Conservation (phyloP, 1,139 yeast species). For the Yamadazyma dendronema region DNA sequence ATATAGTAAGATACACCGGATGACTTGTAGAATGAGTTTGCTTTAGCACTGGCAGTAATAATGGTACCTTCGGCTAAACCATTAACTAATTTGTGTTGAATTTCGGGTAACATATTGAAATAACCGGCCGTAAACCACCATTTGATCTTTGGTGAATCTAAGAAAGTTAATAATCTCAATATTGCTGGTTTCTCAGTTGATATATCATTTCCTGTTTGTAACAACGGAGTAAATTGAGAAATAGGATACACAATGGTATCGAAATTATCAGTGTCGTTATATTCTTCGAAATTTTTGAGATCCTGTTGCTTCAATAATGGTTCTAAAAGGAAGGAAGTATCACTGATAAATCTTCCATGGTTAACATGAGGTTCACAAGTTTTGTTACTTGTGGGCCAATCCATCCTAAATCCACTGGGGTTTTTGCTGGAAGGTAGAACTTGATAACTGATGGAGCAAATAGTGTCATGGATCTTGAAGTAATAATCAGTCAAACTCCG, state of each 20-base stretch:
- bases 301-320: slow-evolving; percentile 53
- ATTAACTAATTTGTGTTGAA: slow-evolving; percentile 57
- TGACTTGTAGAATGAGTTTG: slow-evolving; percentile 89
- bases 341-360: slow-evolving; percentile 53
- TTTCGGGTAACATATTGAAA: slow-evolving; percentile 84
- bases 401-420: slow-evolving; percentile 51
- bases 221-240: slow-evolving; percentile 84
- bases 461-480: slow-evolving; percentile 61
- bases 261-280: slow-evolving; percentile 28
- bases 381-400: slow-evolving; percentile 77
- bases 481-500: slow-evolving; percentile 67
- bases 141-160: slow-evolving; percentile 52
- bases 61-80: slow-evolving; percentile 67
- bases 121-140: slow-evolving; percentile 98
- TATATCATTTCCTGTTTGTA: slow-evolving; percentile 50
- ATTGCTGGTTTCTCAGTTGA: slow-evolving; percentile 83
- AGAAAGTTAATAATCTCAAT: slow-evolving; percentile 56
- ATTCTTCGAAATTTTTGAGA: slow-evolving; percentile 34
- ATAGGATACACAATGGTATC: slow-evolving; percentile 87
- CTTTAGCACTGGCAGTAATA: slow-evolving; percentile 87
- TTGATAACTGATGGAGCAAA: slow-evolving; percentile 69
- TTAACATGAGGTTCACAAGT: slow-evolving; percentile 71
- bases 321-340: slow-evolving; percentile 55
- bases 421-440: slow-evolving; percentile 38
- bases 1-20: slow-evolving; percentile 77